Percentiles rank a stretch among this genome's conserved stretches.
These are phyloP conservation scores for Melastoma malabathricum DNA, from an alignment of 345 rosid species.

Conservation along the genomic window DNA sequence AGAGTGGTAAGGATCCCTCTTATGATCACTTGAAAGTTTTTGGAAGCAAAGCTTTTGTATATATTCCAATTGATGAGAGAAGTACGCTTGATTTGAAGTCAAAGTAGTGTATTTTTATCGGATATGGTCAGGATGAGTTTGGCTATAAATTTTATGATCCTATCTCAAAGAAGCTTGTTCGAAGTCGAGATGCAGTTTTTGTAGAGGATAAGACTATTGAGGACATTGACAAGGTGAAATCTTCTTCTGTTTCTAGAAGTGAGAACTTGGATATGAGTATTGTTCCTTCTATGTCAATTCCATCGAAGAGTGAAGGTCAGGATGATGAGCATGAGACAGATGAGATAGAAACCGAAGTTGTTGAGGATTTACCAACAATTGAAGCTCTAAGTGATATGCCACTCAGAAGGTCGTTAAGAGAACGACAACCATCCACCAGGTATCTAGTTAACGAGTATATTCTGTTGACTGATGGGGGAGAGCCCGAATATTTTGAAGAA, in stretches of 20 bases:
- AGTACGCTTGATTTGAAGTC: slow-evolving; percentile 6
- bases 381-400: neutral
- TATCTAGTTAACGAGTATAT: neutral
- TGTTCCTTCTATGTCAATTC: too few species aligned
- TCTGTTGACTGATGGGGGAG: neutral
- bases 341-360: neutral
- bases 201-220: too few species aligned
- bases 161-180: too few species aligned
- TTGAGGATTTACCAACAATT: neutral
- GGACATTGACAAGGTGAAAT: too few species aligned
- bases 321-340: too few species aligned
- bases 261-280: too few species aligned
- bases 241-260: too few species aligned
- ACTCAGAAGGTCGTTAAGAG: neutral
- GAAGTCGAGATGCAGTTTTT: too few species aligned
- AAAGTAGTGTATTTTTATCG: slow-evolving; percentile 1
- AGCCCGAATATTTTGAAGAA: neutral
- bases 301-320: too few species aligned
- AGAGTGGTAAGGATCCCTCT: neutral
- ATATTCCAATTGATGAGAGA: too few species aligned
- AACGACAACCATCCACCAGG: neutral
- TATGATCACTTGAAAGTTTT: too few species aligned
- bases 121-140: slow-evolving; percentile 3
- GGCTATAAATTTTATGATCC: neutral
- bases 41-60: too few species aligned